Base-by-base conservation (phyloP, 768 basidiomycete genomes). In the Hericium rajendrae region DNA sequence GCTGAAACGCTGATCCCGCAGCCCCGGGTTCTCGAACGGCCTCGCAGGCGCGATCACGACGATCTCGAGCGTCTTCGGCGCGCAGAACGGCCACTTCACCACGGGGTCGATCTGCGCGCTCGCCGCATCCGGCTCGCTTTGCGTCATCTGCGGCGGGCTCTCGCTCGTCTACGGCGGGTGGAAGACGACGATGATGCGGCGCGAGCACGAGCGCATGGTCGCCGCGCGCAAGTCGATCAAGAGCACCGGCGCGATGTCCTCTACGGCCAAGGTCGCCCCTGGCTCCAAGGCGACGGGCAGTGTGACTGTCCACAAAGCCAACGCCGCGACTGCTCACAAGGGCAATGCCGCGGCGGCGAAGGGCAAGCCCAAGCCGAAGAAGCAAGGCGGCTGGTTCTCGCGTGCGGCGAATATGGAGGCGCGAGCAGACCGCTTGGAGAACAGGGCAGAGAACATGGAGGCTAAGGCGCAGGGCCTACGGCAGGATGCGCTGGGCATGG, bases 21-120 rank as follows among this genome's bases (percentile, higher is more conserved):
- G 54, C 22, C 59, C 59, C 2, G 59, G 59, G 38, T 6, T 18
- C 24, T 41, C 56, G 38, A 60, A 60, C 18, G 59, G 56, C 26
- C 59, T 60, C 13, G 52, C 53, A 15, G 59, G 59, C 18, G 10
- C 56, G 43, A 11, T 60, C 24, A 58, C 59, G 51, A 60, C 59
- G 15, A 26, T 51, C 13, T 18, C 56, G 49, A 51, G 56, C 49
- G 49, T 51, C 48, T 26, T 39, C 38, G 56, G 56, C 50, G 40
- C 18, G 22, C 51, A 57, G 56, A 20, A 52, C 40, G 49, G 37
- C 15, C 54, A 40, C 20, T 53, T 53, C 38, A 53, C 43, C 39
- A 11, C 48, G 9, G 11, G 39, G 6, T 57, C 56, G n/a, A 53
- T 53, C 26, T 22, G 16, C 46, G 55, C 59, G 18, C 55, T 60